Conservation (phyloP, 495 filamentous ascomycete species). For the Xylaria intraflava region DNA sequence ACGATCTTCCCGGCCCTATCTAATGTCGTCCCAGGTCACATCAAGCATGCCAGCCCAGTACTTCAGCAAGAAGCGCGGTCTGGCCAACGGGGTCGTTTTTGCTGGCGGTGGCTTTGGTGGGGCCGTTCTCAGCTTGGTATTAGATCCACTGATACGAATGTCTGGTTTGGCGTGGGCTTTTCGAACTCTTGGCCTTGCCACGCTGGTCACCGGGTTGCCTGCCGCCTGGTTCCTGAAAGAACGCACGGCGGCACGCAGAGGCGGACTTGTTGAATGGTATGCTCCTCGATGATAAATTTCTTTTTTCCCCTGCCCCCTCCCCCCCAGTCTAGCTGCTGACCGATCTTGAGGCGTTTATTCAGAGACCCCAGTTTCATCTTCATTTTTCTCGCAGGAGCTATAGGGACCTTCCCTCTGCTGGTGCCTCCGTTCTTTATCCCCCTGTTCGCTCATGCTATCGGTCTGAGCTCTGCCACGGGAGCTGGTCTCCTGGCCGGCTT, state of each 20-base stretch:
- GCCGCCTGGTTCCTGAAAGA: constrained; percentile 54
- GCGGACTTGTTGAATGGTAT: constrained; percentile 47
- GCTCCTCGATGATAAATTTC: not conserved
- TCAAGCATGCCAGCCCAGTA: constrained; percentile 48
- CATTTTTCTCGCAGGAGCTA: constrained; percentile 48
- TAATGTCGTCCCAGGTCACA: constrained; percentile 29
- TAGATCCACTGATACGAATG: constrained; percentile 39
- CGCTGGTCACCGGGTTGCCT: constrained; percentile 37
- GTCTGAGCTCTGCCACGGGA: constrained; percentile 41
- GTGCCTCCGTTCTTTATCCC: constrained; percentile 58
- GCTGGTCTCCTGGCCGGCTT: constrained; percentile 51
- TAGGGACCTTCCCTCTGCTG: constrained; percentile 56
- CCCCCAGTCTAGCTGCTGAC: not conserved
- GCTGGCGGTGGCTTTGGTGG: constrained; percentile 50
- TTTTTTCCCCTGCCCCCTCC: too few relatives aligned
- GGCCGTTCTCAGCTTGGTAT: constrained; percentile 42
- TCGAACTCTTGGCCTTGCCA: constrained; percentile 38
- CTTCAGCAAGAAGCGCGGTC: constrained; percentile 47
- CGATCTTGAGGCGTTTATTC: constrained; percentile 37
- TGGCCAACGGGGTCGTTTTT: constrained; percentile 53
- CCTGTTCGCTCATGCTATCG: constrained; percentile 26
- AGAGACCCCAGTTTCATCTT: constrained; percentile 42
- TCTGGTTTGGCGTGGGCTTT: constrained; percentile 51
- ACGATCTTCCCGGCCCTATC: not conserved
- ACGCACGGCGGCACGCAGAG: constrained; percentile 36